phyloP scores from a whole-genome alignment of 2,329 filamentous ascomycete species.

The Pseudofabraea citricarpa region DNA sequence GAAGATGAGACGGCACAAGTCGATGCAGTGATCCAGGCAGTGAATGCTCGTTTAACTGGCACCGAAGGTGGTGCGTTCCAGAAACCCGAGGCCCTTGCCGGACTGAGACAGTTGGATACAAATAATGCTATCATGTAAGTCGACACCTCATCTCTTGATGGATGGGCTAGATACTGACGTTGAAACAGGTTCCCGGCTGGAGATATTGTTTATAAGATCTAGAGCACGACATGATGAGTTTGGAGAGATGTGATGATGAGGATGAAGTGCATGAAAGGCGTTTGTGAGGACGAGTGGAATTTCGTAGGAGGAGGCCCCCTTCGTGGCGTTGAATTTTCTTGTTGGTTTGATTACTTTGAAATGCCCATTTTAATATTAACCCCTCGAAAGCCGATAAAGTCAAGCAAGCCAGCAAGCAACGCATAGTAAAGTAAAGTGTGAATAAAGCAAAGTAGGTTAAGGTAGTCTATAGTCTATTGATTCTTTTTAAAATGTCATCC shows the following conservation, averaged over 20 bases:
- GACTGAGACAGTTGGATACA: slow-evolving; percentile 74
- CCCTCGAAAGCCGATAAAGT: too few relatives aligned
- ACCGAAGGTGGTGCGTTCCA: slow-evolving; percentile 57
- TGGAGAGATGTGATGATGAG: not conserved
- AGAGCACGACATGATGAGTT: slow-evolving; percentile 21
- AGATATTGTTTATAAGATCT: slow-evolving; percentile 68
- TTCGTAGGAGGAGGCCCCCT: not conserved
- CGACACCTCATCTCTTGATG: not conserved
- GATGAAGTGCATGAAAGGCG: slow-evolving; percentile 4
- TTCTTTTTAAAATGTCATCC: not conserved
- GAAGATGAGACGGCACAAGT: slow-evolving; percentile 78
- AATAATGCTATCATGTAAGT: slow-evolving; percentile 90
- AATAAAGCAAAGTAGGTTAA: too few relatives aligned
- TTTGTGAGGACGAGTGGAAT: not conserved
- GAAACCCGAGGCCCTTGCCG: slow-evolving; percentile 67
- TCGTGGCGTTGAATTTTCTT: not conserved
- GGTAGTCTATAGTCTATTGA: too few relatives aligned
- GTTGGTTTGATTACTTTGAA: too few relatives aligned
- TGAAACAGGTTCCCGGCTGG: slow-evolving; percentile 51
- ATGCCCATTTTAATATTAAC: too few relatives aligned
- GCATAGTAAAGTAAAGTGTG: too few relatives aligned
- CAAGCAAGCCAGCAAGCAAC: too few relatives aligned
- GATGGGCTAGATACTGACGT: not conserved
- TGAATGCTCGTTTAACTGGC: slow-evolving; percentile 66
- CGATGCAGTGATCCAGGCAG: slow-evolving; percentile 67